Percentiles rank a stretch among this genome's conserved stretches.
Evolutionary conservation across 805 yeast genomes (phyloP).

Genomic region (Isabelozyma gotoi): DNA sequence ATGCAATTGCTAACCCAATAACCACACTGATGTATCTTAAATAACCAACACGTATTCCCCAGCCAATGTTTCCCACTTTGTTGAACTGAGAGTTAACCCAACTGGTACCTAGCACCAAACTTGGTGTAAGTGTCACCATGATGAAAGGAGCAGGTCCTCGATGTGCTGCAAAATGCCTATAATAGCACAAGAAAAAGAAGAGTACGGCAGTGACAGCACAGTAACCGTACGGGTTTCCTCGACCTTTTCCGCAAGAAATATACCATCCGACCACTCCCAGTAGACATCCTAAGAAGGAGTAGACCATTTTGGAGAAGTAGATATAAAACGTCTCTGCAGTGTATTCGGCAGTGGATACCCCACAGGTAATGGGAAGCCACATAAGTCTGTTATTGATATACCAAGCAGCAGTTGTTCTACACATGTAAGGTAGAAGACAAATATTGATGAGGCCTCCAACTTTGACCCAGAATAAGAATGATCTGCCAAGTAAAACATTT

Average conservation of each 20-base stretch:
- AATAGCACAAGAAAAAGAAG: constrained; percentile 19
- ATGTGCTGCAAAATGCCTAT: constrained; percentile 32
- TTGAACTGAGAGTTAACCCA: constrained; percentile 24
- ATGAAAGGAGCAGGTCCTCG: constrained; percentile 23
- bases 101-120: constrained; percentile 33
- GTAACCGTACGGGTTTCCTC: constrained; percentile 33
- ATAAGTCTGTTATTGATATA: constrained; percentile 22
- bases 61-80: constrained; percentile 21
- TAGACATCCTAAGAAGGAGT: constrained; percentile 27
- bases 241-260: constrained; percentile 29
- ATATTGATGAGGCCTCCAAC: constrained; percentile 19
- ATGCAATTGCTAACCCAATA: constrained; percentile 29
- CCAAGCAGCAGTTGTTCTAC: constrained; percentile 27
- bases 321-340: constrained; percentile 30
- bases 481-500: constrained; percentile 14
- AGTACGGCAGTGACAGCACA: constrained; percentile 26
- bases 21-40: constrained; percentile 25
- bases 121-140: constrained; percentile 24
- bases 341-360: constrained; percentile 26
- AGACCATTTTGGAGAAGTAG: constrained; percentile 20
- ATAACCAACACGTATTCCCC: constrained; percentile 27
- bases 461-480: constrained; percentile 31
- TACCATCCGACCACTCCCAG: constrained; percentile 34
- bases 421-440: constrained; percentile 26
- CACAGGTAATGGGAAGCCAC: constrained; percentile 34